Evolutionary conservation across 2,329 filamentous ascomycete genomes (phyloP).

Genomic region (Trichoderma harzianum): DNA sequence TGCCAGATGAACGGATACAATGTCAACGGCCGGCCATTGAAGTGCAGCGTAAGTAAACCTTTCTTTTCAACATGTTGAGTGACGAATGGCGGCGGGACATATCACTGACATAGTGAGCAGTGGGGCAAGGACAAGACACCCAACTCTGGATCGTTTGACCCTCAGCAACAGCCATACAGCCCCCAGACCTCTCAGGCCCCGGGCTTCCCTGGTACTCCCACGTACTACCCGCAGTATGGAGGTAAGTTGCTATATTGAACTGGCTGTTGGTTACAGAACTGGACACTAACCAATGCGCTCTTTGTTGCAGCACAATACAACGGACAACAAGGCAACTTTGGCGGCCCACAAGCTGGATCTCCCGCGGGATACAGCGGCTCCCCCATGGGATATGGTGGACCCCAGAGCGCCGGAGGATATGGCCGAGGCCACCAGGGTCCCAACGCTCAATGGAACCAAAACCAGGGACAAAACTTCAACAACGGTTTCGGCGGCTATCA

Average conservation of each 20-base stretch:
- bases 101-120: constrained; percentile 46
- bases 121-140: constrained; percentile 99
- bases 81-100: neutral
- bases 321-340: constrained; percentile 66
- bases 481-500: constrained; percentile 64
- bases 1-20: constrained; percentile 98
- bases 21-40: constrained; percentile 91
- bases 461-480: constrained; percentile 53
- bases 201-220: constrained; percentile 73
- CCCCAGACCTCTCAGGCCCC: constrained; percentile 72
- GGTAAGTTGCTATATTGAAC: constrained; percentile 48
- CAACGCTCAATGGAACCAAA: constrained; percentile 54
- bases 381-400: constrained; percentile 68
- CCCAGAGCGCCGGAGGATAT: constrained; percentile 77
- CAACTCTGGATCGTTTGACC: constrained; percentile 69
- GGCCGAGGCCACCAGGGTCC: constrained; percentile 68
- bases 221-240: constrained; percentile 93
- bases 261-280: neutral
- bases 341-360: constrained; percentile 58
- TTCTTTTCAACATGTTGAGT: neutral
- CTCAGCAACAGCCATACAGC: constrained; percentile 64
- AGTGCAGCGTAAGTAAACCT: constrained; percentile 86
- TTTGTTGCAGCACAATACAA: constrained; percentile 48
- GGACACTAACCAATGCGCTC: constrained; percentile 22
- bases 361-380: constrained; percentile 62